Base-by-base conservation (phyloP, 192 early-diverging fungal genomes). In the Coemansia sp. region DNA sequence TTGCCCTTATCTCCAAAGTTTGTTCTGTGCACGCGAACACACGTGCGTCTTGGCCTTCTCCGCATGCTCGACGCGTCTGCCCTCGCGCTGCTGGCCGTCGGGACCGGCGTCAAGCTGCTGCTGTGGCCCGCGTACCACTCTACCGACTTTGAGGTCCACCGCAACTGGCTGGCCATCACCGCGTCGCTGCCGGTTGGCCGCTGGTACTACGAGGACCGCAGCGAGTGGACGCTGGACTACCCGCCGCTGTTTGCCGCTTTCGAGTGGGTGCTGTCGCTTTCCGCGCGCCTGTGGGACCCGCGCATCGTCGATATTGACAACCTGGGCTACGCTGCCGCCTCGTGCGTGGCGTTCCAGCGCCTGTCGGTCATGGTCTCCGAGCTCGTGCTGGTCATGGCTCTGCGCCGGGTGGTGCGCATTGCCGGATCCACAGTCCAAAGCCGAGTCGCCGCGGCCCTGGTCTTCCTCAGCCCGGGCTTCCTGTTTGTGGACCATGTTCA, bases 221-320 rank as follows among this genome's bases (percentile, higher is more conserved):
- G 87, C 44, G 85, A 90, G 72, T 93, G 93, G 92, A 96, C 93
- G 6, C 80, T 97, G 21, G 94, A 97, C 71, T 97, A 97, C 55
- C 95, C 95, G 35, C 95, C 95, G 45, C 90, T 98, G 67, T 98
- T 98, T 75, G 95, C 95, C 19, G 94, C 88, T 87, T 95, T 95
- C 64, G 95, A 98, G 67, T 89, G 80, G 61, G 49, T 70, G 20
- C 67, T 98, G 40, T 78, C 90, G 8, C 65, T 81, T 6, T 40
- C 50, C 4, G 78, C 85, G 8, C 41, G 43, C 7, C 48, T 54
- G 46, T 55, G 82, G 53, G 91, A 98, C 59, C 71, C 85, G 19
- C 70, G 67, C 38, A 98, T 98, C 70, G 80, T 98, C 4, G 73
- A 82, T 21, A 46, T 98, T 0, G 64, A 83, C 32, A 83, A 84